Evolutionary conservation across 2,329 filamentous ascomycete species (phyloP), one percentile per base, ranked within the genome.

Genomic region (Claviceps capensis): DNA sequence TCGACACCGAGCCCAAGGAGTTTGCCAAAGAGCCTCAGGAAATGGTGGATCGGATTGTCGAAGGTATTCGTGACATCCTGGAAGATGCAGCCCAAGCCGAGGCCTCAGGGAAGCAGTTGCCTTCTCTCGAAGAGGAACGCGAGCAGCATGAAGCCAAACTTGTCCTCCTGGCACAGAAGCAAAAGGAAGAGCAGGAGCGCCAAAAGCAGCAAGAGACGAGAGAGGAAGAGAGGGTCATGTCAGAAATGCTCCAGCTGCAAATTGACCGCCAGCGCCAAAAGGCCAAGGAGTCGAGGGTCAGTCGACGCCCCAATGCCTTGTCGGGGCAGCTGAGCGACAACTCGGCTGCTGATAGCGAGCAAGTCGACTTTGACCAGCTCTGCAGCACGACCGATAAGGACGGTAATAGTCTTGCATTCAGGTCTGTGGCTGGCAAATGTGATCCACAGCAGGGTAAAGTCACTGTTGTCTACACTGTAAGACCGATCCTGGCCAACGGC

Each of bases 51-150:
- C 75, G 80, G 52, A 74, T 94, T 36, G 72, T 90, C 9, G 78
- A 80, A 56, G 80, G 78, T 3, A 79, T 86, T 48, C 82, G 88
- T 8, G 82, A 83, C 47, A 82, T 91, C 9, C 75, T 97, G 4
- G 88, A 96, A 67, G 87, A 94, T 65, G 88, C 88, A n/a, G 86
- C 88, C 1, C 76, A 83, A 57, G 81, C 83, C 30, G 86, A 86
- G 59, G 83, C 85, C 47, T 79, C 83, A 52, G 86, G 88, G 36
- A 79, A 82, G 52, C 79, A 88, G 55, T 71, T 95, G 16, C 89
- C 88, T 1, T 95, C 88, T 36, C 73, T 97, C 6, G 88, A 95
- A 61, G 88, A 94, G 60, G 90, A 97, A 66, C 81, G 90, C 41
- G 88, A 86, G 30, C 82, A 82, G 14, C 88, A 95, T 56, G 87